Percentiles rank a stretch among this genome's conserved stretches.
Conservation (phyloP, 208 protist species). For the Wallacemonas sp. region DNA sequence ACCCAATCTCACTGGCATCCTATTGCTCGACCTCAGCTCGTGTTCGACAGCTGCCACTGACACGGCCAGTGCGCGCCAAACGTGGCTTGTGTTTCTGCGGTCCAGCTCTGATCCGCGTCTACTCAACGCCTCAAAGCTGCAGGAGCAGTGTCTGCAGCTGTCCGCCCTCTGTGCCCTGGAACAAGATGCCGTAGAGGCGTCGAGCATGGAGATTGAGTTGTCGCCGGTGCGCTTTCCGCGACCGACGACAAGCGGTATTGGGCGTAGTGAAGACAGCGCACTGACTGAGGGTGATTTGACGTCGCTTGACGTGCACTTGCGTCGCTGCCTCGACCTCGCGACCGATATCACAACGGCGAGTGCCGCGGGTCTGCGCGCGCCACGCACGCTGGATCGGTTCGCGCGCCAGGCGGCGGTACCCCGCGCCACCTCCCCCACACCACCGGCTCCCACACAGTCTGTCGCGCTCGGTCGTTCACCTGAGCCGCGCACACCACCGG, state of each 20-base stretch:
- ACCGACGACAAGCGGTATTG: too few relatives aligned
- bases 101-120: background rate
- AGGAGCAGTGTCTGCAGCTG: background rate
- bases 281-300: too few relatives aligned
- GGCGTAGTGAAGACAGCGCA: too few relatives aligned
- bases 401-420: too few relatives aligned
- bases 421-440: too few relatives aligned
- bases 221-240: slow-evolving; percentile 4
- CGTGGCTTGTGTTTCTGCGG: background rate
- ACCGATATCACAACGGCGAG: too few relatives aligned
- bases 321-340: too few relatives aligned
- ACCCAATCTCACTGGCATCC: too few relatives aligned
- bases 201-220: background rate
- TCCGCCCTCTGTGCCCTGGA: background rate
- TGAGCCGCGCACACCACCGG: background rate
- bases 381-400: too few relatives aligned
- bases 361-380: too few relatives aligned
- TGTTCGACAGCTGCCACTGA: too few relatives aligned
- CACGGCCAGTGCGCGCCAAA: background rate
- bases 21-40: background rate
- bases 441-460: background rate
- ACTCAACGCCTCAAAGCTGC: background rate
- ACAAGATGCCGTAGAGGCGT: slow-evolving; percentile 4
- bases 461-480: background rate
- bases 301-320: too few relatives aligned